phyloP scores from a whole-genome alignment of 1,139 yeast species.

The Eremothecium sinecaudum region DNA sequence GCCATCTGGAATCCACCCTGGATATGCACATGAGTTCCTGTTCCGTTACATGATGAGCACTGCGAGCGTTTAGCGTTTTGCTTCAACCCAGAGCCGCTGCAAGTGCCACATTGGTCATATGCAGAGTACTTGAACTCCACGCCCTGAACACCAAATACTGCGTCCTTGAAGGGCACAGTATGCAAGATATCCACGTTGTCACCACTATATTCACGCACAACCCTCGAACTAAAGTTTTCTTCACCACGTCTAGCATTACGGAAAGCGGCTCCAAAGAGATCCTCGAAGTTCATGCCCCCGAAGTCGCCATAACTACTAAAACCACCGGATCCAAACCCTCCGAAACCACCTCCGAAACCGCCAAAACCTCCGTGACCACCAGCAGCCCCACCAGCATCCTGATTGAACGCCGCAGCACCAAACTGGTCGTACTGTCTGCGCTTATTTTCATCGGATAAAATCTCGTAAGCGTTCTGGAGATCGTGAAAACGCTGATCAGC shows the following conservation, averaged over 20 bases:
- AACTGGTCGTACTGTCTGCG: slow-evolving; percentile 84
- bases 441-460: slow-evolving; percentile 78
- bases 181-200: slow-evolving; percentile 79
- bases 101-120: slow-evolving; percentile 65
- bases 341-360: slow-evolving; percentile 33
- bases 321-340: slow-evolving; percentile 36
- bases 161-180: slow-evolving; percentile 71
- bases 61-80: slow-evolving; percentile 66
- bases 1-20: slow-evolving; percentile 97
- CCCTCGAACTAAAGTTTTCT: slow-evolving; percentile 23
- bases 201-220: slow-evolving; percentile 72
- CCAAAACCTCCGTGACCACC: slow-evolving; percentile 58
- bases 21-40: slow-evolving; percentile 84
- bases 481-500: slow-evolving; percentile 88
- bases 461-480: slow-evolving; percentile 89
- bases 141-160: slow-evolving; percentile 67
- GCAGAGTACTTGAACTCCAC: slow-evolving; percentile 63
- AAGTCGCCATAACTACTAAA: slow-evolving; percentile 34
- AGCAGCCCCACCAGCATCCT: slow-evolving; percentile 42
- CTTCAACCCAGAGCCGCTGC: slow-evolving; percentile 81
- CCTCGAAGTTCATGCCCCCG: slow-evolving; percentile 64
- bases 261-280: slow-evolving; percentile 73
- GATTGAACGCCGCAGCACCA: slow-evolving; percentile 80
- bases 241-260: slow-evolving; percentile 36
- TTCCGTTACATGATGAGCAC: slow-evolving; percentile 84